Evolutionary conservation across 2,329 filamentous ascomycete genomes (phyloP).

Genomic region (Penicillium rolfsii): DNA sequence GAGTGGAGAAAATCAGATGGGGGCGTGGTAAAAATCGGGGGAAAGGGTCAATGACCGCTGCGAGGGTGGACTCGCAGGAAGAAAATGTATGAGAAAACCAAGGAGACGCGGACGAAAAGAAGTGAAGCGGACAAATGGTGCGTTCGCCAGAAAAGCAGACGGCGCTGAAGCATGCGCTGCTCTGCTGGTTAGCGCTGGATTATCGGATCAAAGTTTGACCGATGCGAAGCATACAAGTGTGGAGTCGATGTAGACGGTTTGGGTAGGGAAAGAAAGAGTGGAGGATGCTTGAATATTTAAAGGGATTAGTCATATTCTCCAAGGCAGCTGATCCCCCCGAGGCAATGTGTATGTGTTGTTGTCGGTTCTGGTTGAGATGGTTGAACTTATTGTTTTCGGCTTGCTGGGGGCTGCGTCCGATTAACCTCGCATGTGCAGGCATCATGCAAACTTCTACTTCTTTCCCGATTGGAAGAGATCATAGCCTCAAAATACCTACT

Average conservation of each 20-base stretch:
- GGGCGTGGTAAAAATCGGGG: neutral
- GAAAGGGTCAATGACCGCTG: neutral
- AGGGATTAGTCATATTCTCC: neutral
- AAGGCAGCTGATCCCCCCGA: neutral
- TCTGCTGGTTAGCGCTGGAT: conserved; percentile 27
- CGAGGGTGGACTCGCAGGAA: neutral
- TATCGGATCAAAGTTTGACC: conserved; percentile 26
- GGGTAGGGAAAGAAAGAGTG: neutral
- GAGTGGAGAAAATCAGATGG: neutral
- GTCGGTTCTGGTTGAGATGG: neutral
- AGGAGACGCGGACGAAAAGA: neutral
- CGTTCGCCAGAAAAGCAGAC: conserved; percentile 24
- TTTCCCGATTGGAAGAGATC: neutral
- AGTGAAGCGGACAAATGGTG: conserved; percentile 6
- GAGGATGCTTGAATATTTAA: neutral
- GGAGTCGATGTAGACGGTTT: neutral
- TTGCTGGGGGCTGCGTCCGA: neutral
- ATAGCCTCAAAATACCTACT: neutral
- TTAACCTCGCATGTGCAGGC: neutral
- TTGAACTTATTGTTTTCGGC: neutral
- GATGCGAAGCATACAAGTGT: conserved; percentile 16
- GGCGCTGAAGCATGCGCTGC: conserved; percentile 24
- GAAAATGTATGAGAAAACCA: neutral
- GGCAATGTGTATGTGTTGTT: neutral
- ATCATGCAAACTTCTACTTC: neutral